Evolutionary conservation across 305 asterid genomes (phyloP).

Genomic region (Fraxinus floribunda): DNA sequence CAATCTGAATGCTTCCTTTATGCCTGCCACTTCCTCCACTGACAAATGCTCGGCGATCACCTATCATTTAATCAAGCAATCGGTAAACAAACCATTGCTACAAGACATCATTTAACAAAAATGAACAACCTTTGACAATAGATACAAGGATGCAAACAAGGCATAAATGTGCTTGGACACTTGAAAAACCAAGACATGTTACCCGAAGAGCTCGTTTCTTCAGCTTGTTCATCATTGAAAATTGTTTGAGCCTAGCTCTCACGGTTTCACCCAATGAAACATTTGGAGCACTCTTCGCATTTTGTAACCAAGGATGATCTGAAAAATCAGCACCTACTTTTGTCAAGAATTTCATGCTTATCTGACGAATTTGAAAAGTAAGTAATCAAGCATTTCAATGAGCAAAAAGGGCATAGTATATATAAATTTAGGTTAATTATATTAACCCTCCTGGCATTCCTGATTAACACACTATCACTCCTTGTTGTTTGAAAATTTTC

Average conservation of each 20-base stretch:
- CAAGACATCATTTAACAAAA: slow-evolving; percentile 15
- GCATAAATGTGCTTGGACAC: neutral
- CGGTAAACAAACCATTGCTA: neutral
- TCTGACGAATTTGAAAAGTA: neutral
- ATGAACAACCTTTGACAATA: neutral
- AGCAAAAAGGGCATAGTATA: neutral
- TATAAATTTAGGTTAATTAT: neutral
- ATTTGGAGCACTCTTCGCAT: slow-evolving; percentile 45
- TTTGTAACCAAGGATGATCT: slow-evolving; percentile 8
- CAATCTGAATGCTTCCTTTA: neutral
- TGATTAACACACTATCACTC: neutral
- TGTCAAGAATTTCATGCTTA: slow-evolving; percentile 16
- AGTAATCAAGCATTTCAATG: neutral
- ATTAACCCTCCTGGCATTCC: neutral
- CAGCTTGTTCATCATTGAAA: slow-evolving; percentile 72
- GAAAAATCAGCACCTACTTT: slow-evolving; percentile 19
- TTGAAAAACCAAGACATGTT: slow-evolving; percentile 20
- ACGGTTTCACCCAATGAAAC: slow-evolving; percentile 72
- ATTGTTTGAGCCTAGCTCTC: slow-evolving; percentile 71
- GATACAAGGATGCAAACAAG: neutral
- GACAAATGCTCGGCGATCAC: slow-evolving; percentile 76
- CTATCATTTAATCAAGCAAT: slow-evolving; percentile 32
- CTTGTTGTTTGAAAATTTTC: neutral
- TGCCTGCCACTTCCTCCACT: slow-evolving; percentile 42
- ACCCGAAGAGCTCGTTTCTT: slow-evolving; percentile 77